phyloP scores from a whole-genome alignment of 2,329 filamentous ascomycete genomes.

The Exophiala xenobiotica region DNA sequence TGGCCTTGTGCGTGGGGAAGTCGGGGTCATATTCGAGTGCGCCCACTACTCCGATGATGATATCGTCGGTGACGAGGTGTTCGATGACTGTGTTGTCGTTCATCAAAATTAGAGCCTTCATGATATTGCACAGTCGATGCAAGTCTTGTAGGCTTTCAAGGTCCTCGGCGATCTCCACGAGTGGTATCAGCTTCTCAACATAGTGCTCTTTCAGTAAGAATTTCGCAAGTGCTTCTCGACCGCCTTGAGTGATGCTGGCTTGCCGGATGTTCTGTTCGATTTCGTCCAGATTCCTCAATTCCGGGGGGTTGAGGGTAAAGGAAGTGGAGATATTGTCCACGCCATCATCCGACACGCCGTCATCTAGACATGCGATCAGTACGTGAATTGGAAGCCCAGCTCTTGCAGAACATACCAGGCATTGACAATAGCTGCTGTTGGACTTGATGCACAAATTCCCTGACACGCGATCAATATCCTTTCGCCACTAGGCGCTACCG shows the following conservation, averaged over 20 bases:
- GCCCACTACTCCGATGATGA: constrained; percentile 87
- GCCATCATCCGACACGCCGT: constrained; percentile 83
- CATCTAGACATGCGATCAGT: constrained; percentile 56
- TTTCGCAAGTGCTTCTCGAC: constrained; percentile 83
- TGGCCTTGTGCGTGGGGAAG: constrained; percentile 95
- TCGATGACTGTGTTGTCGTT: constrained; percentile 97
- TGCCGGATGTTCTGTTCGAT: constrained; percentile 81
- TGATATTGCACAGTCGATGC: constrained; percentile 92
- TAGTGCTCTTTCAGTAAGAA: constrained; percentile 84
- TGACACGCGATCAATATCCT: constrained; percentile 39
- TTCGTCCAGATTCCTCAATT: constrained; percentile 78
- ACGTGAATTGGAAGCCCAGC: not conserved
- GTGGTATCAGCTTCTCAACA: constrained; percentile 78
- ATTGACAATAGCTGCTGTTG: constrained; percentile 71
- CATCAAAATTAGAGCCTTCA: constrained; percentile 91
- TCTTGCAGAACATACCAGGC: constrained; percentile 39
- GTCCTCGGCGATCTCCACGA: constrained; percentile 87
- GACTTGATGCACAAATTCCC: constrained; percentile 87
- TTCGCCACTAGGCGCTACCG: constrained; percentile 3
- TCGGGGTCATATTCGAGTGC: constrained; percentile 97
- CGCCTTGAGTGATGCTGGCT: constrained; percentile 70
- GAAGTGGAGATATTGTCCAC: constrained; percentile 68
- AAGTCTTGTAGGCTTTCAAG: constrained; percentile 83
- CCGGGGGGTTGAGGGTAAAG: constrained; percentile 73
- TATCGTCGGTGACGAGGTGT: constrained; percentile 83